Evolutionary conservation across 1,139 yeast genomes (phyloP), one percentile per base, ranked within the genome.

Genomic region (Candida albicans): DNA sequence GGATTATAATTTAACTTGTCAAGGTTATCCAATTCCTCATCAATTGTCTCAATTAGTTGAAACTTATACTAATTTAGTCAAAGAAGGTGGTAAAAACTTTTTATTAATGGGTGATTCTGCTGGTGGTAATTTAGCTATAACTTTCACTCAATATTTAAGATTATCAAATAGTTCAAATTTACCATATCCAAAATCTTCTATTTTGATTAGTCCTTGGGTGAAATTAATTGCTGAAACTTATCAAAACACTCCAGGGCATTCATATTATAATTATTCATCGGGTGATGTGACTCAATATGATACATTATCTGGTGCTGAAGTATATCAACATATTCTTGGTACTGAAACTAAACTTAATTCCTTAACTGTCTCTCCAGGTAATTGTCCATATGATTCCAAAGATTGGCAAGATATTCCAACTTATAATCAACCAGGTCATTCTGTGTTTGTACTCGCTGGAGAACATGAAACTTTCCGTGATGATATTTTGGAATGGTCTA

Each of bases 161-260:
- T 37, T 39, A 8, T 41, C 35, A 14, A 18, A 18, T 18, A 18
- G 22, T 18, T 18, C 22, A 18, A 45, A 46, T 15, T 33, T 41
- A 25, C 57, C 63, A 2, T 65, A 54, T 46, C 79, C 78, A 0
- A 53, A 52, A 5, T 58, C 65, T 39, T 50, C 65, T 36, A 46
- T 70, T 1, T 58, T 73, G 39, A 54, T 73, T 26, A 63, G 71
- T 46, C 79, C 79, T 1, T 73, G 79, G 79, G 62, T 62, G 11
- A 49, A 52, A 37, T 35, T 52, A 33, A 36, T 50, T 37, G 52
- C 54, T 9, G 53, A 42, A 18, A 18, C 22, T 18, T 18, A 18
- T 18, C 13, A 27, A 18, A 24, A 33, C 38, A 8, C 47, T 25
- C 65, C 68, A 10, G 68, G 76, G 1, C 51, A 51, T 11, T 69